A percentile compares a stretch with the other conserved stretches of the same genome.
phyloP scores from a whole-genome alignment of 2,329 filamentous ascomycete genomes.

The Trichoderma afroharzianum region DNA sequence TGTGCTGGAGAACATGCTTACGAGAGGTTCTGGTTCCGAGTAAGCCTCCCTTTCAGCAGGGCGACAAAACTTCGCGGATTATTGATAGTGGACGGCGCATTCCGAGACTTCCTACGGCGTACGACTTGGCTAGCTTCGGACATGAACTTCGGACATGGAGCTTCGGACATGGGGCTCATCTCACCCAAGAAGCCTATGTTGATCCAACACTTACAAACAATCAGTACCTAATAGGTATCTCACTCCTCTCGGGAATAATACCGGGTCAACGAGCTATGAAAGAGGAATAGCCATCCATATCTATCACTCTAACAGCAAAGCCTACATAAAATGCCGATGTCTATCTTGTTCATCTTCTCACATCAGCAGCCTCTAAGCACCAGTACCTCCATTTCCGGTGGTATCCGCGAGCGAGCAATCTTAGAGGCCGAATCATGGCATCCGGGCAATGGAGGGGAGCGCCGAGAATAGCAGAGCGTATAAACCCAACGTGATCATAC shows the following conservation, averaged over 20 bases:
- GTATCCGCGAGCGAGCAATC: no score
- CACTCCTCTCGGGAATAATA: neutral
- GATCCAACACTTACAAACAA: neutral
- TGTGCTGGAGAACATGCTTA: neutral
- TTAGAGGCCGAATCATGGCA: neutral
- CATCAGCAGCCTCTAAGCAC: neutral
- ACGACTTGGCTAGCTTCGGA: neutral
- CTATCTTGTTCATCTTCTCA: neutral
- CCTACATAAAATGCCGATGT: neutral
- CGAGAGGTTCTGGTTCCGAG: neutral
- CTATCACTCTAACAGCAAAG: no score
- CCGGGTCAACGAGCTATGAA: neutral
- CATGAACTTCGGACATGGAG: no score
- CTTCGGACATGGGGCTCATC: neutral
- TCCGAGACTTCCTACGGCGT: neutral
- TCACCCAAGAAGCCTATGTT: neutral
- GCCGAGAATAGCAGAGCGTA: neutral
- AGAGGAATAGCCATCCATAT: neutral
- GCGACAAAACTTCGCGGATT: neutral
- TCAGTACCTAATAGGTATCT: neutral
- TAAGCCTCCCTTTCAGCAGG: neutral
- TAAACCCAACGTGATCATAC: neutral
- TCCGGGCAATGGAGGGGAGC: neutral
- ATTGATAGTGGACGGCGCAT: neutral
- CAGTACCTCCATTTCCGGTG: neutral